Percentiles rank a stretch among this genome's conserved stretches.
phyloP scores from a whole-genome alignment of 495 filamentous ascomycete genomes.

The Entonaema liquescens region DNA sequence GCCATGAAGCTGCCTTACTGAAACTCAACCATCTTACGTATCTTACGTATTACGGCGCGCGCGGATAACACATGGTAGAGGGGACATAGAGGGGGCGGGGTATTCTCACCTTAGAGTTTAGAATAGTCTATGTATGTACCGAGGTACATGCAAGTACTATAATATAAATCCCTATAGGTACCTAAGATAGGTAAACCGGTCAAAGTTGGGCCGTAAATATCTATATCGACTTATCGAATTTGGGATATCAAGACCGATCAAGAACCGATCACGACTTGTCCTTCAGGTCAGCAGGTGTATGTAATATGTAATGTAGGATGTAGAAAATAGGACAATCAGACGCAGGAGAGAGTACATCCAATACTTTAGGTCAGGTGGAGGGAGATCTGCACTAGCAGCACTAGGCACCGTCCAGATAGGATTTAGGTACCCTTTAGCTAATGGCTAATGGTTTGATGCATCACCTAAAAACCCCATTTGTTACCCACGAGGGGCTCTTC shows the following conservation, averaged over 20 bases:
- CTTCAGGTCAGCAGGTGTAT: not conserved
- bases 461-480: no score
- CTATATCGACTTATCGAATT: not conserved
- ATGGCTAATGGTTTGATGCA: no score
- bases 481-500: no score
- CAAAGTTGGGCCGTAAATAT: not conserved
- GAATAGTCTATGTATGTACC: not conserved
- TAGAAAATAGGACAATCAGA: not conserved
- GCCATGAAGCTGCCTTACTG: conserved; percentile 32
- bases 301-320: not conserved
- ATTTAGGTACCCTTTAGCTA: no score
- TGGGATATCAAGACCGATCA: not conserved
- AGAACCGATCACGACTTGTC: not conserved
- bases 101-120: conserved; percentile 12
- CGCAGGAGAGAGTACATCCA: not conserved
- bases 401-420: not conserved
- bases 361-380: conserved; percentile 32
- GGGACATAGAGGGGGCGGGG: conserved; percentile 38
- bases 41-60: conserved; percentile 26
- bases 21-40: conserved; percentile 8
- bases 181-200: not conserved
- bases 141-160: not conserved
- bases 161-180: no score
- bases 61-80: conserved; percentile 10
- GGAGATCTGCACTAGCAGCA: conserved; percentile 16